phyloP scores from a whole-genome alignment of 768 basidiomycete species.

The Leccinum ochraceum region DNA sequence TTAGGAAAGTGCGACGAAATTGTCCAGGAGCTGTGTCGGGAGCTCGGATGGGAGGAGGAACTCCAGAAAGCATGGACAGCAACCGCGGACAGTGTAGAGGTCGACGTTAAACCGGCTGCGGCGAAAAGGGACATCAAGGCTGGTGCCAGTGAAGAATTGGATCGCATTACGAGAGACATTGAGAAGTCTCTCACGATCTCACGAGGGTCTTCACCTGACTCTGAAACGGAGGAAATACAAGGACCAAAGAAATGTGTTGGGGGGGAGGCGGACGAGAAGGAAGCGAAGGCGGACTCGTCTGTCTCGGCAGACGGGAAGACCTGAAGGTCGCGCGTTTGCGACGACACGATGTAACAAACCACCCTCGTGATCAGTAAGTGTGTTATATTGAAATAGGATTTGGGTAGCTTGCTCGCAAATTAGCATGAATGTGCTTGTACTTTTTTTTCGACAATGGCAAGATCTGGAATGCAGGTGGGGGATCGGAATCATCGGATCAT shows the following conservation, averaged over 20 bases:
- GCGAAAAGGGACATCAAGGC: conserved; percentile 10
- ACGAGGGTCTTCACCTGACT: neutral
- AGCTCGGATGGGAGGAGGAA: conserved; percentile 76
- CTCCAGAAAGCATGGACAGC: conserved; percentile 54
- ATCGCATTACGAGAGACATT: conserved; percentile 26
- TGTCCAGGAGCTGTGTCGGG: conserved; percentile 57
- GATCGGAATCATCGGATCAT: neutral
- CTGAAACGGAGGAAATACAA: conserved; percentile 2
- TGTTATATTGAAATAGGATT: neutral
- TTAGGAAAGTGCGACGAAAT: conserved; percentile 74
- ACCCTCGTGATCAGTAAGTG: neutral
- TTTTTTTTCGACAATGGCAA: neutral
- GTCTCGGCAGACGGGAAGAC: conserved; percentile 8
- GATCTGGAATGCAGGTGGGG: neutral
- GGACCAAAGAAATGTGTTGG: neutral
- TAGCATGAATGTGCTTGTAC: neutral
- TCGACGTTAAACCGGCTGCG: conserved; percentile 4
- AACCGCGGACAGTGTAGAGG: conserved; percentile 40
- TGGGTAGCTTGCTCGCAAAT: neutral
- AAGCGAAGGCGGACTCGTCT: neutral
- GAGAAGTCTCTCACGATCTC: conserved; percentile 24
- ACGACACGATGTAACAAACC: neutral
- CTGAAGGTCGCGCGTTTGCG: neutral
- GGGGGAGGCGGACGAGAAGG: neutral
- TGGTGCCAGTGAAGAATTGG: conserved; percentile 25